Evolutionary conservation across 139 green algal species (phyloP).

Genomic region (Chara braunii): DNA sequence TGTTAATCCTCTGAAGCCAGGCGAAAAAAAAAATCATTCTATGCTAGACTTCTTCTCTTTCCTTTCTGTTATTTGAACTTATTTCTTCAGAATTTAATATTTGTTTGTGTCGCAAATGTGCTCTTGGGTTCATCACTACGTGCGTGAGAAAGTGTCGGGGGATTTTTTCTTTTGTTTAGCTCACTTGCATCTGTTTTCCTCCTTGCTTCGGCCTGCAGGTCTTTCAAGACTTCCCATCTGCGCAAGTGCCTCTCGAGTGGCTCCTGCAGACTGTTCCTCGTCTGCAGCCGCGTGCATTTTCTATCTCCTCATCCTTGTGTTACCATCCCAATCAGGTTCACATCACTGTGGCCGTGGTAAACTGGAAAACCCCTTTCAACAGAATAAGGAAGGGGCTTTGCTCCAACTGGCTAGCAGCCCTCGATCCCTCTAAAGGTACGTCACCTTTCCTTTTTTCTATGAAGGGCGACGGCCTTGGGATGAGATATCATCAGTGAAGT

Average conservation of each 20-base stretch:
- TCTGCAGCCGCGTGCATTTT: constrained; percentile 80
- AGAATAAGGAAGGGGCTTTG: constrained; percentile 61
- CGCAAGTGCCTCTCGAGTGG: constrained; percentile 63
- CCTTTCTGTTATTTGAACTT: not conserved
- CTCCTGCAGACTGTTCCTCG: constrained; percentile 64
- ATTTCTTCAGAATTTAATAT: not conserved
- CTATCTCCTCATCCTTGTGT: constrained; percentile 61
- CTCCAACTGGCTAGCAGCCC: constrained; percentile 62
- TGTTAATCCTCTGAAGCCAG: too few relatives aligned
- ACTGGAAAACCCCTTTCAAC: constrained; percentile 49
- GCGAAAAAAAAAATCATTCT: too few relatives aligned
- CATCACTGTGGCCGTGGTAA: constrained; percentile 75
- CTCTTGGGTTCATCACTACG: not conserved
- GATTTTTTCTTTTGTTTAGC: constrained; percentile 18
- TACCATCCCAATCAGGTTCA: constrained; percentile 52
- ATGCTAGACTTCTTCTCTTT: not conserved
- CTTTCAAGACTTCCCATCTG: constrained; percentile 75
- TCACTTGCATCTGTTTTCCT: constrained; percentile 7
- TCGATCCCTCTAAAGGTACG: constrained; percentile 34
- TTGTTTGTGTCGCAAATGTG: not conserved
- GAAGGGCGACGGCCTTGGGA: too few relatives aligned
- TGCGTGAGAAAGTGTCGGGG: not conserved
- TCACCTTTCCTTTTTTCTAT: too few relatives aligned
- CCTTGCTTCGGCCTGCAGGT: constrained; percentile 58
- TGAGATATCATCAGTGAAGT: too few relatives aligned